Evolutionary conservation across 176 grass and related monocot genomes (phyloP).

Genomic region (Saccharum spontaneum): DNA sequence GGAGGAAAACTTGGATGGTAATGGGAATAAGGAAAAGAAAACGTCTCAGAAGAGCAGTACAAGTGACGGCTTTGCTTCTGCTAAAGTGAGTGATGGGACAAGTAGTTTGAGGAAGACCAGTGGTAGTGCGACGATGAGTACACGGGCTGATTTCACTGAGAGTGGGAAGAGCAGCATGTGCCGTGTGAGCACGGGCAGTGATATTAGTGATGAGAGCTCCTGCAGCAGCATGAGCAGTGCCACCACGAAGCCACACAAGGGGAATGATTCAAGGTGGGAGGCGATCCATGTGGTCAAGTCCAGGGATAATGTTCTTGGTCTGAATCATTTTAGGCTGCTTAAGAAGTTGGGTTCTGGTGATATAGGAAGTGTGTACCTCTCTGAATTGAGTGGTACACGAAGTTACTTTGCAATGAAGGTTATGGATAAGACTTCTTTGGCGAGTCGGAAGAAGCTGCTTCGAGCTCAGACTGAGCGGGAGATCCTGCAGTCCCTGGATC

Average conservation of each 20-base stretch:
- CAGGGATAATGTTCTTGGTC: conserved; percentile 64
- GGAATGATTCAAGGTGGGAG: conserved; percentile 87
- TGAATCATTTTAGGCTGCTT: conserved; percentile 81
- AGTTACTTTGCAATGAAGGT: conserved; percentile 94
- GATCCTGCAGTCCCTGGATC: conserved; percentile 81
- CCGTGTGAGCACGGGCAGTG: conserved; percentile 61
- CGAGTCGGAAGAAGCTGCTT: conserved; percentile 85
- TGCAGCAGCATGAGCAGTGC: conserved; percentile 79
- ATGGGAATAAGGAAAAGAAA: conserved; percentile 74
- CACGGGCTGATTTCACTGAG: conserved; percentile 59
- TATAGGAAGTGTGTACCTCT: conserved; percentile 86
- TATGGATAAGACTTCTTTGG: conserved; percentile 87
- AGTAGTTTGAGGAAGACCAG: conserved; percentile 70
- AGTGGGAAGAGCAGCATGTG: conserved; percentile 95
- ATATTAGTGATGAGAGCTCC: conserved; percentile 74
- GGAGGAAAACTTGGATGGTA: conserved; percentile 42
- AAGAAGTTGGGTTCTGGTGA: conserved; percentile 82
- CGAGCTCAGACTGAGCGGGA: conserved; percentile 84
- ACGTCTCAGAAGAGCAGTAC: conserved; percentile 63
- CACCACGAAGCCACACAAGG: conserved; percentile 82
- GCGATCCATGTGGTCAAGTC: conserved; percentile 65
- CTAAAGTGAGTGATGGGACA: conserved; percentile 88
- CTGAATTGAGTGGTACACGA: conserved; percentile 75
- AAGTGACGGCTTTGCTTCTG: conserved; percentile 74
- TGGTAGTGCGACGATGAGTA: conserved; percentile 65